Evolutionary conservation across 2,329 filamentous ascomycete species (phyloP).

Genomic region (Aspergillus glaucus): DNA sequence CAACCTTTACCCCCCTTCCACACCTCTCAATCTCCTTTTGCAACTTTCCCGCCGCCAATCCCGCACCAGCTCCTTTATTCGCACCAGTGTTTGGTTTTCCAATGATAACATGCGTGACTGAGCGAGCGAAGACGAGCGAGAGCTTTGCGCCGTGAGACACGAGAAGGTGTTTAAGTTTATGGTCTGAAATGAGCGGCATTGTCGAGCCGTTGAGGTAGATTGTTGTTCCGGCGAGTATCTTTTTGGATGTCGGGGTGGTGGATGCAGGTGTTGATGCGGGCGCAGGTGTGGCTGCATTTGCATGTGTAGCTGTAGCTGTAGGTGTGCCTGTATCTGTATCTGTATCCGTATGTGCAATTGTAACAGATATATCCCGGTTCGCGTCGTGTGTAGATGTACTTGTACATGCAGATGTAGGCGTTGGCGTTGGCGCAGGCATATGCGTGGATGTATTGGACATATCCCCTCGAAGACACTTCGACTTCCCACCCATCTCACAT

Average conservation of each 20-base stretch:
- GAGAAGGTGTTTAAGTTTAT: conserved; percentile 74
- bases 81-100: conserved; percentile 49
- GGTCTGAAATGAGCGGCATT: conserved; percentile 72
- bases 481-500: conserved; percentile 1
- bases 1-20: conserved; percentile 66
- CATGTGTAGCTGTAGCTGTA: neutral
- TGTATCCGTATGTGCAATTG: neutral
- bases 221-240: conserved; percentile 64
- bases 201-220: conserved; percentile 89
- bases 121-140: conserved; percentile 64
- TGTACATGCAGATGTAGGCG: neutral
- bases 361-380: neutral
- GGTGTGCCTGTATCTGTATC: neutral
- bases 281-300: neutral
- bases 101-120: conserved; percentile 81
- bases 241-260: conserved; percentile 16
- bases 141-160: conserved; percentile 66
- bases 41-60: conserved; percentile 69
- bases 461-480: neutral
- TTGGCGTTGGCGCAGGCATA: neutral
- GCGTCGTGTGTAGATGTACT: neutral
- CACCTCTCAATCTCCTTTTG: conserved; percentile 69
- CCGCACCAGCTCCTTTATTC: conserved; percentile 60
- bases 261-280: neutral
- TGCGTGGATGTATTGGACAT: no score